Conservation (phyloP, 495 filamentous ascomycete species). For the Penicillium chermesinum region DNA sequence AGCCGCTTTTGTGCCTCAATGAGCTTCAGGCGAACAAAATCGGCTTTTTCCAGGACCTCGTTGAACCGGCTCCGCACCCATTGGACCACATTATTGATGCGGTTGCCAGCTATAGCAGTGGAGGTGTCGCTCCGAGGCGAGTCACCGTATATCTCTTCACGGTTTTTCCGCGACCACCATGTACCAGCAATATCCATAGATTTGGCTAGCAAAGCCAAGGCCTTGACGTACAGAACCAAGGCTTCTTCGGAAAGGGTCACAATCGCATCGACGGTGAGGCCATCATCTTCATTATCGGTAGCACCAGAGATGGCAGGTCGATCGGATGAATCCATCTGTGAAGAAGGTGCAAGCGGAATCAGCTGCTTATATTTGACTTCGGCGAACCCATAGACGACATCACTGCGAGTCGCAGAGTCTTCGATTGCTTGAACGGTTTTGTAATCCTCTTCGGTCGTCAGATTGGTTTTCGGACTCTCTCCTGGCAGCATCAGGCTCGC, state of each 20-base stretch:
- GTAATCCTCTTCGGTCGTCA: conserved; percentile 71
- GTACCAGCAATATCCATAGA: conserved; percentile 94
- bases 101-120: conserved; percentile 53
- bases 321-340: conserved; percentile 42
- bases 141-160: conserved; percentile 55
- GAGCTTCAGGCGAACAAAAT: conserved; percentile 81
- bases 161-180: conserved; percentile 82
- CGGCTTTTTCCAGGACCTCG: conserved; percentile 91
- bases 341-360: conserved; percentile 76
- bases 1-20: conserved; percentile 80
- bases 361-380: conserved; percentile 98
- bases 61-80: conserved; percentile 95
- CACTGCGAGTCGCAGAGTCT: conserved; percentile 83
- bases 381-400: conserved; percentile 94
- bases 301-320: conserved; percentile 21
- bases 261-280: conserved; percentile 75
- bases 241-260: conserved; percentile 90
- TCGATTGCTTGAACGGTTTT: conserved; percentile 76
- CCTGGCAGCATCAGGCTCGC: conserved; percentile 56
- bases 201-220: conserved; percentile 77
- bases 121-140: conserved; percentile 38
- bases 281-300: conserved; percentile 40
- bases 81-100: conserved; percentile 90
- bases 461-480: conserved; percentile 54
- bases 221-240: conserved; percentile 92